phyloP scores from a whole-genome alignment of 768 basidiomycete genomes.

The Lactifluus piperatus region DNA sequence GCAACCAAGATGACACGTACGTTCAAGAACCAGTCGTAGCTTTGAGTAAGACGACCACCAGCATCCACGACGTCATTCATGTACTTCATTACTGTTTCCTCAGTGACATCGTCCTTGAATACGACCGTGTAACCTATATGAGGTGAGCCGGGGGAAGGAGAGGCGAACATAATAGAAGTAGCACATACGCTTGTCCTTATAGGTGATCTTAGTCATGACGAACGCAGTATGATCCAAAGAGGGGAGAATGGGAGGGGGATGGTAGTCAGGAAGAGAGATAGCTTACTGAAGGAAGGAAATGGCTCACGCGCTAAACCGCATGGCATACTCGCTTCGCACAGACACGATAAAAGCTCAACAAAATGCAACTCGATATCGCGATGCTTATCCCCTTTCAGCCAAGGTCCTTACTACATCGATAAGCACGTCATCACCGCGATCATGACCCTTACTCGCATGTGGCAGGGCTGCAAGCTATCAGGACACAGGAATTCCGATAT shows the following conservation, averaged over 20 bases:
- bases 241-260: neutral
- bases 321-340: too few species aligned
- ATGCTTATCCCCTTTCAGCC: too few species aligned
- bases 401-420: too few species aligned
- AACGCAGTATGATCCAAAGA: neutral
- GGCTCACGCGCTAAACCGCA: too few species aligned
- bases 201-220: neutral
- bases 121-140: constrained; percentile 11
- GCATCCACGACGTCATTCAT: constrained; percentile 8
- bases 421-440: too few species aligned
- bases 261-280: neutral
- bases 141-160: neutral
- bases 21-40: constrained; percentile 12
- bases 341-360: too few species aligned
- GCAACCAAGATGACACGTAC: neutral
- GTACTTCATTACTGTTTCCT: constrained; percentile 8
- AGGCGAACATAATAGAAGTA: neutral
- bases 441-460: too few species aligned
- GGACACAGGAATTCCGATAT: too few species aligned
- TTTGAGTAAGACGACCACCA: constrained; percentile 14
- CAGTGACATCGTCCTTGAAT: constrained; percentile 7
- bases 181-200: constrained; percentile 8
- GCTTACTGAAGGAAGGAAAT: neutral
- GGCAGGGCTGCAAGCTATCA: neutral
- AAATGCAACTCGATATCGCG: too few species aligned